Base-by-base conservation (phyloP, 495 filamentous ascomycete genomes). In the Trypethelium eluteriae region DNA sequence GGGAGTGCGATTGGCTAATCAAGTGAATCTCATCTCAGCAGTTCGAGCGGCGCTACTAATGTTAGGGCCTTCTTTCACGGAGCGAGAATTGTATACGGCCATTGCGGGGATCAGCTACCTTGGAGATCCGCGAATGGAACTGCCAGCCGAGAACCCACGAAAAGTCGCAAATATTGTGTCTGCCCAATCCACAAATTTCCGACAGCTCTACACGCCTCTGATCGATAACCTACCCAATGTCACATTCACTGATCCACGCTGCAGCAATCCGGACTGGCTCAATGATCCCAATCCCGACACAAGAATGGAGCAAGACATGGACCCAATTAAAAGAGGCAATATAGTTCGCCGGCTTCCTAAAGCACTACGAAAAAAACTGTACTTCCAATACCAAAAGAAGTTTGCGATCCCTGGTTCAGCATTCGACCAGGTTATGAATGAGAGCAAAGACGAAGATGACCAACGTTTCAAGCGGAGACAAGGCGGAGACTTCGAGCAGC, bases 101-200 rank as follows among this genome's bases (percentile, higher is more conserved):
- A 96, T 98, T 65, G 87, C 93, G 3, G 87, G 89, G 9, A 90
- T 98, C 74, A 93, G 89, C 73, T 98, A 98, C 77, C 85, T 92
- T 68, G 94, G 94, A 39, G 94, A 98, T 73, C 89, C 93, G 25
- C 89, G 94, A 62, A 98, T 98, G 95, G 66, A 66, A 11, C 32
- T 70, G 9, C 66, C 66, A 34, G 66, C 68, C n/a, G 94, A 98
- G 76, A 91, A 98, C 72, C 90, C 89, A n/a, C 82, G 86, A 68
- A 98, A 98, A 76, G 90, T 98, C 50, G 81, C 82, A 67, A 97
- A 98, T 74, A 98, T 98, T 69, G 92, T 98, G 18, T 85, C 85
- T 25, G 86, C 91, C 70, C 95, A 98, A 75, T 87, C 98, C 76
- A 77, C 87, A 39, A 91, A 96, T 74, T 98, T 98, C 81, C 84